Percentiles rank a stretch among this genome's conserved stretches.
Conservation (phyloP, 352 stramenopile genomes). For the Elongisporangium prolatum region DNA sequence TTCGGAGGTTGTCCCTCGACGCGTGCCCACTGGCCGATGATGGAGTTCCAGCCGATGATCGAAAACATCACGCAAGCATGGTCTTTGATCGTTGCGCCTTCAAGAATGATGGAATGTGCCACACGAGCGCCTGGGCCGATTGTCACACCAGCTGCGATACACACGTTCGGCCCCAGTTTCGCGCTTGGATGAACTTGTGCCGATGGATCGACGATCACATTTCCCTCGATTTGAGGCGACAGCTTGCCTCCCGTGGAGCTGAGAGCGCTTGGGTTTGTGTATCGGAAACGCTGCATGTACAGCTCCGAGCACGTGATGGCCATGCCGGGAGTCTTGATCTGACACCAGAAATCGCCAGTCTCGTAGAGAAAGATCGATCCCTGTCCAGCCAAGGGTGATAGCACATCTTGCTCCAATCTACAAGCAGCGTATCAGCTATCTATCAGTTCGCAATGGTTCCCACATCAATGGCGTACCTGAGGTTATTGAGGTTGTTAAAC, state of each 20-base stretch:
- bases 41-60: constrained; percentile 89
- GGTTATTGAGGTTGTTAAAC: constrained; percentile 82
- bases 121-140: constrained; percentile 79
- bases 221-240: constrained; percentile 82
- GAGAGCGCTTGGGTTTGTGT: constrained; percentile 81
- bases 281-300: constrained; percentile 89
- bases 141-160: constrained; percentile 76
- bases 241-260: constrained; percentile 78
- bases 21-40: constrained; percentile 82
- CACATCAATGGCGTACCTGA: constrained; percentile 34
- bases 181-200: constrained; percentile 80
- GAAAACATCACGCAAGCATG: constrained; percentile 84
- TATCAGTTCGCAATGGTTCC: neutral
- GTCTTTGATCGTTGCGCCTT: constrained; percentile 86
- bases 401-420: constrained; percentile 81
- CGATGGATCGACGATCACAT: constrained; percentile 78
- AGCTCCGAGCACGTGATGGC: constrained; percentile 88
- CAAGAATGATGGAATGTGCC: constrained; percentile 86
- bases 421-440: neutral
- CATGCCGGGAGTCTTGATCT: constrained; percentile 90
- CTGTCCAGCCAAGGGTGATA: constrained; percentile 77
- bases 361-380: constrained; percentile 73
- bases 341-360: constrained; percentile 87
- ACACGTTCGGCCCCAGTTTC: constrained; percentile 85
- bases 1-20: constrained; percentile 84